These are phyloP conservation scores for Phylloporus rhodoxanthus DNA, from an alignment of 768 basidiomycete genomes.

Conservation along the genomic window DNA sequence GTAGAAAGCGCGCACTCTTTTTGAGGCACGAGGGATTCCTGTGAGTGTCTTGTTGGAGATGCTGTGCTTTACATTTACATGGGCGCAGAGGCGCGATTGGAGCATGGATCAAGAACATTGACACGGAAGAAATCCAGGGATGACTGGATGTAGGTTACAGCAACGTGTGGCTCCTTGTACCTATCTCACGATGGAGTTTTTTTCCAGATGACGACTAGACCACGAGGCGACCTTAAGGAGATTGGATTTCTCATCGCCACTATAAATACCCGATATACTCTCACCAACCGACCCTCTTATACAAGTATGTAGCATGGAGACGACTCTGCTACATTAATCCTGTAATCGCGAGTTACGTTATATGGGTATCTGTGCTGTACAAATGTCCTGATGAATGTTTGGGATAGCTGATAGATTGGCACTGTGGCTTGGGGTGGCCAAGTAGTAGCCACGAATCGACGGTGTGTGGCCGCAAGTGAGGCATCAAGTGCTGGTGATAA, in stretches of 20 bases:
- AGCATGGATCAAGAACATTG: constrained; percentile 97
- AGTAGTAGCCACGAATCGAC: too few species aligned
- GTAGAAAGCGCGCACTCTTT: constrained; percentile 93
- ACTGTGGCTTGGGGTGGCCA: too few species aligned
- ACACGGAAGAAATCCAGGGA: constrained; percentile 33
- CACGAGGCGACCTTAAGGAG: constrained; percentile 26
- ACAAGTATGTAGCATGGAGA: not conserved
- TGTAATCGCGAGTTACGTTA: constrained; percentile 22
- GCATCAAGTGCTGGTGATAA: too few species aligned
- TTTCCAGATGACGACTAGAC: not conserved
- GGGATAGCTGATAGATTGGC: too few species aligned
- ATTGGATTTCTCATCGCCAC: constrained; percentile 15
- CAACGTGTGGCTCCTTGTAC: not conserved
- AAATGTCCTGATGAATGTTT: too few species aligned
- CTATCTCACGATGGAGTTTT: constrained; percentile 4
- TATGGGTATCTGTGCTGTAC: not conserved
- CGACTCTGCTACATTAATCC: not conserved
- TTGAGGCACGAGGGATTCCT: constrained; percentile 96
- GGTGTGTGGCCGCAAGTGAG: too few species aligned
- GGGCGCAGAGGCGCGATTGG: constrained; percentile 78
- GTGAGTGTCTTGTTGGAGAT: constrained; percentile 45
- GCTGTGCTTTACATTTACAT: not conserved
- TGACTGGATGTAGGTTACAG: not conserved
- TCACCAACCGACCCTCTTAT: constrained; percentile 16
- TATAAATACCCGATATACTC: constrained; percentile 25